phyloP scores from a whole-genome alignment of 2,329 filamentous ascomycete genomes.

The Nemania sp. region DNA sequence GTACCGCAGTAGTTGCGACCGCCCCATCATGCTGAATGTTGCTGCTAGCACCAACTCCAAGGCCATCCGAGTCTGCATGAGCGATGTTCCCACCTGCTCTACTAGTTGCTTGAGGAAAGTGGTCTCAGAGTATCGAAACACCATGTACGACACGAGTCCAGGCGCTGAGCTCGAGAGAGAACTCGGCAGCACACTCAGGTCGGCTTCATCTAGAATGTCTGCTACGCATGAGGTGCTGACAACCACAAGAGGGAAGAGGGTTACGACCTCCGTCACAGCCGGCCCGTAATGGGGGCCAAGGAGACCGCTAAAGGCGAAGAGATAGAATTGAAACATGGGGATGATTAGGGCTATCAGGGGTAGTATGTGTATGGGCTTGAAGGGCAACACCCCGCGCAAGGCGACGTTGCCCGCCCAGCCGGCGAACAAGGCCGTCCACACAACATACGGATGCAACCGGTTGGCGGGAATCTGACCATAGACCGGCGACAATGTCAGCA shows the following conservation, averaged over 20 bases:
- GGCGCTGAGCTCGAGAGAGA: slow-evolving; percentile 67
- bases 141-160: slow-evolving; percentile 67
- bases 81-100: slow-evolving; percentile 61
- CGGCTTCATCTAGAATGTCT: slow-evolving; percentile 65
- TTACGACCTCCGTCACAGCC: slow-evolving; percentile 72
- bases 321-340: slow-evolving; percentile 71
- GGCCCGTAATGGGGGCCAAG: slow-evolving; percentile 76
- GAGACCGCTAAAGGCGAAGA: slow-evolving; percentile 68
- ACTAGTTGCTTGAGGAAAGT: slow-evolving; percentile 48
- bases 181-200: slow-evolving; percentile 58
- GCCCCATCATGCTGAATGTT: slow-evolving; percentile 67
- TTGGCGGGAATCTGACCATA: slow-evolving; percentile 83
- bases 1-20: slow-evolving; percentile 69
- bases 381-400: slow-evolving; percentile 53
- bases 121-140: slow-evolving; percentile 61
- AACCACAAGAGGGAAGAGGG: slow-evolving; percentile 70
- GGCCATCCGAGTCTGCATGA: slow-evolving; percentile 71
- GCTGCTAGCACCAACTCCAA: slow-evolving; percentile 70
- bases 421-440: slow-evolving; percentile 68
- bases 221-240: slow-evolving; percentile 68
- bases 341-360: slow-evolving; percentile 77
- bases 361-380: slow-evolving; percentile 59
- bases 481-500: slow-evolving; percentile 79
- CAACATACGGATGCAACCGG: slow-evolving; percentile 69
- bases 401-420: slow-evolving; percentile 73